Evolutionary conservation across 2,329 filamentous ascomycete genomes (phyloP).

Genomic region (Ceratocystis diversiconidia): DNA sequence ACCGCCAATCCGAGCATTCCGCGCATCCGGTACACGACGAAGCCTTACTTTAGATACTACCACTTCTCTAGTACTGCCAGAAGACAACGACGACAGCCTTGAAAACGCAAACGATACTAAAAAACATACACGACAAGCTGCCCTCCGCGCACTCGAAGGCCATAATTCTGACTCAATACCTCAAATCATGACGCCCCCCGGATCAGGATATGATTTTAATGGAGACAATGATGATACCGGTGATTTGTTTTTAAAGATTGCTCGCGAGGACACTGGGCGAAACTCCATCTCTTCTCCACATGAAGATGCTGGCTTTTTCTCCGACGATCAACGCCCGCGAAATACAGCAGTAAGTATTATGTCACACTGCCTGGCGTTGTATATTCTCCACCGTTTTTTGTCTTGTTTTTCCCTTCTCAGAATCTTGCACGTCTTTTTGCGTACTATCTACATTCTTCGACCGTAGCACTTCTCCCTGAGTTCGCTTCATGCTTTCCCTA

Average conservation of each 20-base stretch:
- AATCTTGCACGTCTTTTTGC: conserved; percentile 12
- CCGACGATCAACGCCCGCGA: conserved; percentile 12
- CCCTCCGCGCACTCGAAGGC: conserved; percentile 39
- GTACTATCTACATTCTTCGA: conserved; percentile 8
- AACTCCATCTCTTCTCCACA: conserved; percentile 26
- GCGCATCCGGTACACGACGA: conserved; percentile 43
- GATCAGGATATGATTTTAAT: conserved; percentile 19
- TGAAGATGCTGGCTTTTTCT: conserved; percentile 22
- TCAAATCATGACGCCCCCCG: conserved; percentile 9
- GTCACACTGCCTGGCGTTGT: neutral
- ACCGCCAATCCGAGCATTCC: conserved; percentile 42
- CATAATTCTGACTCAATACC: conserved; percentile 25
- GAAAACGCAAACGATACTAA: conserved; percentile 25
- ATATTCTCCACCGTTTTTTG: neutral
- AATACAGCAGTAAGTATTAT: conserved; percentile 29
- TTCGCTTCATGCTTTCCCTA: neutral
- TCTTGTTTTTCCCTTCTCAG: conserved; percentile 8
- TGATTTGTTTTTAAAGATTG: conserved; percentile 46
- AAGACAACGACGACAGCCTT: conserved; percentile 30
- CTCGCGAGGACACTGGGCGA: conserved; percentile 36
- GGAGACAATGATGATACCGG: conserved; percentile 38
- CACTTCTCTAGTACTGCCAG: conserved; percentile 31
- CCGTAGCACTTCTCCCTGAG: neutral
- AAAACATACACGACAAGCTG: conserved; percentile 32
- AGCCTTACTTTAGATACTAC: conserved; percentile 42